Evolutionary conservation across 2,329 filamentous ascomycete species (phyloP).

Genomic region (Phaeosphaeriaceae sp.): DNA sequence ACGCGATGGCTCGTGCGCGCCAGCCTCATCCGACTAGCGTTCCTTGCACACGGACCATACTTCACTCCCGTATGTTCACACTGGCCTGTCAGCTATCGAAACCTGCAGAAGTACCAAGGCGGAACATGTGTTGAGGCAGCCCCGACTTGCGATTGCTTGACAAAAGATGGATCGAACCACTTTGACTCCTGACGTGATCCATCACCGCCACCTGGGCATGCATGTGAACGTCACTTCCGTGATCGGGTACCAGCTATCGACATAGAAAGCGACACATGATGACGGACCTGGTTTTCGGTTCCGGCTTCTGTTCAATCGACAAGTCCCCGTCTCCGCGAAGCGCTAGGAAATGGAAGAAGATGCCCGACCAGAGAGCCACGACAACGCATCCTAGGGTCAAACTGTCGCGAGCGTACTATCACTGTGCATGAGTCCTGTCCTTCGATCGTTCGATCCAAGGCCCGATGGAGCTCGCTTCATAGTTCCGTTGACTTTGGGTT

Average conservation of each 20-base stretch:
- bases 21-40: constrained; percentile 12
- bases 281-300: neutral
- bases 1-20: constrained; percentile 10
- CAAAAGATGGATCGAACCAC: neutral
- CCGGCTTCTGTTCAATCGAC: too few species aligned
- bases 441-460: neutral
- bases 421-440: neutral
- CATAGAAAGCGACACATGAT: neutral
- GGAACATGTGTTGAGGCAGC: neutral
- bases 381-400: neutral
- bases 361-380: neutral
- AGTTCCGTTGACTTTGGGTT: neutral
- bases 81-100: neutral
- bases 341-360: neutral
- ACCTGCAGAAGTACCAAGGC: too few species aligned
- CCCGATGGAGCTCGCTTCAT: neutral
- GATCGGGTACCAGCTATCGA: neutral
- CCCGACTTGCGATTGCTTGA: neutral
- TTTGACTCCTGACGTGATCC: neutral
- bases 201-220: too few species aligned
- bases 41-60: neutral
- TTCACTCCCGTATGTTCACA: neutral
- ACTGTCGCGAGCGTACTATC: neutral
- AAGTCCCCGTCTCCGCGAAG: too few species aligned
- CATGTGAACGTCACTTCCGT: neutral